phyloP scores from a whole-genome alignment of 169 alveolate species.

The Plasmodium cynomolgi region DNA sequence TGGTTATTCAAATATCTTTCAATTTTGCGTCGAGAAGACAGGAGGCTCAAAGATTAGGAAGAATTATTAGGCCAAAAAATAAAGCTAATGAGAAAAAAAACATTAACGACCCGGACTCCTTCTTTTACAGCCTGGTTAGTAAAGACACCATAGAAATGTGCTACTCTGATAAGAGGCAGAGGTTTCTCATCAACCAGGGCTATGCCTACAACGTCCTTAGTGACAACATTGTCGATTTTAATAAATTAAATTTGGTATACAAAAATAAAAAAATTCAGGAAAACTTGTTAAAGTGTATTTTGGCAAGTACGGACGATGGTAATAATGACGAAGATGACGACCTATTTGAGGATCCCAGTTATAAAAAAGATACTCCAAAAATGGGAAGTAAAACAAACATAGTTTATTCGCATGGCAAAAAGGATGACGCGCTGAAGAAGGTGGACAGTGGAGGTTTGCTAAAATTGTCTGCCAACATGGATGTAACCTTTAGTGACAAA shows the following conservation, averaged over 20 bases:
- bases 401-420: not conserved
- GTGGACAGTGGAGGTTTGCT: constrained; percentile 75
- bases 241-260: constrained; percentile 79
- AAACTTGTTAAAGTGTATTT: constrained; percentile 81
- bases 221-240: constrained; percentile 81
- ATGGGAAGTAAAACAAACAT: constrained; percentile 1
- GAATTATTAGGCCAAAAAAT: constrained; percentile 98
- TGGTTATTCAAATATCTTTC: constrained; percentile 98
- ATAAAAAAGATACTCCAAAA: constrained; percentile 33
- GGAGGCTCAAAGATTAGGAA: constrained; percentile 99
- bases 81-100: constrained; percentile 86
- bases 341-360: constrained; percentile 66
- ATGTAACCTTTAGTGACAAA: constrained; percentile 64
- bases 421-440: constrained; percentile 42
- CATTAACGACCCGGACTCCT: constrained; percentile 91
- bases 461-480: constrained; percentile 68
- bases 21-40: constrained; percentile 98
- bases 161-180: constrained; percentile 96
- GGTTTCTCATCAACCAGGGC: constrained; percentile 96
- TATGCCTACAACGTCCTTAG: constrained; percentile 86
- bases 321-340: constrained; percentile 84
- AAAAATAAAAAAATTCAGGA: constrained; percentile 79
- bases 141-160: constrained; percentile 98
- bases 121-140: constrained; percentile 97
- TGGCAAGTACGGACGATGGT: constrained; percentile 79